These are phyloP conservation scores for Agrocybe chaxingu DNA, from an alignment of 768 basidiomycete species.

Conservation along the genomic window DNA sequence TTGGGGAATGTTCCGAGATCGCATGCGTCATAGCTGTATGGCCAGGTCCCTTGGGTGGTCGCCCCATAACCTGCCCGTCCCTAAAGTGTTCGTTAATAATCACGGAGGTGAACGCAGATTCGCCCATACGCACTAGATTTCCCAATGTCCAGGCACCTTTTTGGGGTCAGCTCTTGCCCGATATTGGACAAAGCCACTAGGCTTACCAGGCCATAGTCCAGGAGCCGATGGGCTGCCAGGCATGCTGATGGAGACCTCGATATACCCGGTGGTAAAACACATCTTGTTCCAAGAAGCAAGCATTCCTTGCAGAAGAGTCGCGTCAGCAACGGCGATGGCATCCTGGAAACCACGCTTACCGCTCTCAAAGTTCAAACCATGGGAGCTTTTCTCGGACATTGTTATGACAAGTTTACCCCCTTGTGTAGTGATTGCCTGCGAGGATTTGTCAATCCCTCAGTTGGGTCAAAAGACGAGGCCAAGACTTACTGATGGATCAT, in stretches of 20 bases:
- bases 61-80: slow-evolving; percentile 88
- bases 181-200: neutral
- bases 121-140: slow-evolving; percentile 45
- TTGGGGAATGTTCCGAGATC: slow-evolving; percentile 86
- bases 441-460: slow-evolving; percentile 1
- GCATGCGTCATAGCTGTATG: slow-evolving; percentile 81
- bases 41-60: slow-evolving; percentile 84
- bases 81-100: slow-evolving; percentile 29
- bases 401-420: slow-evolving; percentile 82
- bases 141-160: slow-evolving; percentile 75
- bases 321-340: slow-evolving; percentile 16
- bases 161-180: neutral
- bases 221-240: slow-evolving; percentile 59
- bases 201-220: slow-evolving; percentile 84
- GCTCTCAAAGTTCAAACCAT: slow-evolving; percentile 83
- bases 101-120: no score
- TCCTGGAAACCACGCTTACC: slow-evolving; percentile 39
- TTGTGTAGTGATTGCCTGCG: slow-evolving; percentile 67
- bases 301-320: slow-evolving; percentile 43
- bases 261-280: slow-evolving; percentile 90
- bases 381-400: slow-evolving; percentile 61
- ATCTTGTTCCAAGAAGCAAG: slow-evolving; percentile 90
- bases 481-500: slow-evolving; percentile 58
- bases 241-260: slow-evolving; percentile 79
- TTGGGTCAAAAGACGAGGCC: neutral